Conservation (phyloP, 441 rosid species). For the Corymbia calophylla region DNA sequence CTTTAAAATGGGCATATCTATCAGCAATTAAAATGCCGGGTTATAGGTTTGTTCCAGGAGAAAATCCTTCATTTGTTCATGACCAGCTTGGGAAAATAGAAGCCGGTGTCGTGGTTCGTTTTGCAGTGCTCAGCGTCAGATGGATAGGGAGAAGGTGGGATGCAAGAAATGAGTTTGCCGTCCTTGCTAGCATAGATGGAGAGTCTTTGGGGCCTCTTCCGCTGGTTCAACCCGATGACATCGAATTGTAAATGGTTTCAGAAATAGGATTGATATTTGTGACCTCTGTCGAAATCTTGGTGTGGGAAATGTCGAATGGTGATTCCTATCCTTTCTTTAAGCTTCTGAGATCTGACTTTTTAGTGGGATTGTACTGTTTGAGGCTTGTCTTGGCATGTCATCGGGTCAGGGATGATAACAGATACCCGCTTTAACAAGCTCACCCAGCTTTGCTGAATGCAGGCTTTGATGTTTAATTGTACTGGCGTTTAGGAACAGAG, state of each 20-base stretch:
- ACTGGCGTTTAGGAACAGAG: not conserved
- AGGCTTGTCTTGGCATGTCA: not conserved
- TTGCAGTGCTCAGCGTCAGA: constrained; percentile 20
- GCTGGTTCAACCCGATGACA: constrained; percentile 6
- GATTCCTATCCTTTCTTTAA: not conserved
- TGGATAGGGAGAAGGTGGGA: constrained; percentile 7
- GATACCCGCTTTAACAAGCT: not conserved
- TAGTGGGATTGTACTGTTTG: not conserved
- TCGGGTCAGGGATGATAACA: not conserved
- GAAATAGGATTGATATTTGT: not conserved
- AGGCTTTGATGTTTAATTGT: not conserved
- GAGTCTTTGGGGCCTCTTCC: constrained; percentile 23
- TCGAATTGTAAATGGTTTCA: constrained; percentile 6
- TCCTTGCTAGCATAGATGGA: constrained; percentile 23
- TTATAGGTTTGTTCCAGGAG: constrained; percentile 9
- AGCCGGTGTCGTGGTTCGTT: constrained; percentile 14
- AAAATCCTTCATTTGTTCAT: constrained; percentile 9
- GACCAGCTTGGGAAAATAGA: constrained; percentile 14
- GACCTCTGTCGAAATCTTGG: not conserved
- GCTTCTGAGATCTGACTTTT: not conserved
- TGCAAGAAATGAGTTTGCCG: constrained; percentile 3
- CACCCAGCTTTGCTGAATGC: not conserved
- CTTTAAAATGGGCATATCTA: constrained; percentile 12
- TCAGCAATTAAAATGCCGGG: constrained; percentile 16
- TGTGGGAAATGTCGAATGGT: not conserved